Percentiles rank a stretch among this genome's conserved stretches.
These are phyloP conservation scores for Tympanopsis confertula DNA, from an alignment of 2,329 filamentous ascomycete species.

Conservation along the genomic window DNA sequence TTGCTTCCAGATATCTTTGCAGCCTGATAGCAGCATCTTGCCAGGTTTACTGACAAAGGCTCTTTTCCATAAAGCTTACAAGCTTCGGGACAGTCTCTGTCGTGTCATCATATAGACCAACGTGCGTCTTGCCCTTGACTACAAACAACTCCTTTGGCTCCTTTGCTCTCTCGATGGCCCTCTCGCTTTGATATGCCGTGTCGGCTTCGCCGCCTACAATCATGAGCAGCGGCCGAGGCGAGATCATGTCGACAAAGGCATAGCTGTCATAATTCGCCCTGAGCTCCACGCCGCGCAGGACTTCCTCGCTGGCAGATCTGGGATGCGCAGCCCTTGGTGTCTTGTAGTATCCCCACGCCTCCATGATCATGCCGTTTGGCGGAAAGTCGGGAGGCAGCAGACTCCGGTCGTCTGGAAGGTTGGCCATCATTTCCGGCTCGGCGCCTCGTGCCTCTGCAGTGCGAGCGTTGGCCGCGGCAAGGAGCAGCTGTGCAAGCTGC, in stretches of 20 bases:
- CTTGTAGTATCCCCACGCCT: slow-evolving; percentile 10
- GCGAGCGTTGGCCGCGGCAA: slow-evolving; percentile 2
- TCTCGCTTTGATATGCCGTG: slow-evolving; percentile 4
- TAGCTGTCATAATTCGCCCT: slow-evolving; percentile 13
- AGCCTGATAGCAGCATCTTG: no score
- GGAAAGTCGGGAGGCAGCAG: not conserved
- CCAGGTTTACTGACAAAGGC: not conserved
- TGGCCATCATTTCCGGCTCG: not conserved
- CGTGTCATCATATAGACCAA: slow-evolving; percentile 7
- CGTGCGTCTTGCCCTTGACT: slow-evolving; percentile 5
- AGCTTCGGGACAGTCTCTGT: slow-evolving; percentile 4
- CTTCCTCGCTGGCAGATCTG: slow-evolving; percentile 8
- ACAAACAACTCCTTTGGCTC: slow-evolving; percentile 8
- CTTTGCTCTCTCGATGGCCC: slow-evolving; percentile 3
- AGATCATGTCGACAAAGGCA: slow-evolving; percentile 10
- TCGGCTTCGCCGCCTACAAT: slow-evolving; percentile 5
- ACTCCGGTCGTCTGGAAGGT: not conserved
- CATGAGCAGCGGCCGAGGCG: slow-evolving; percentile 13
- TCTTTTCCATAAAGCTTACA: not conserved
- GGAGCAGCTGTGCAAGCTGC: not conserved
- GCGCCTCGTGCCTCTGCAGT: slow-evolving; percentile 1
- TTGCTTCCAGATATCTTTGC: no score
- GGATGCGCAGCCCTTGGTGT: slow-evolving; percentile 9
- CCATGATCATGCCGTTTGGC: not conserved
- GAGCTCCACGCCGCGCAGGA: slow-evolving; percentile 10